Base-by-base conservation (phyloP, 2,329 filamentous ascomycete species). In the Zalaria sp. region DNA sequence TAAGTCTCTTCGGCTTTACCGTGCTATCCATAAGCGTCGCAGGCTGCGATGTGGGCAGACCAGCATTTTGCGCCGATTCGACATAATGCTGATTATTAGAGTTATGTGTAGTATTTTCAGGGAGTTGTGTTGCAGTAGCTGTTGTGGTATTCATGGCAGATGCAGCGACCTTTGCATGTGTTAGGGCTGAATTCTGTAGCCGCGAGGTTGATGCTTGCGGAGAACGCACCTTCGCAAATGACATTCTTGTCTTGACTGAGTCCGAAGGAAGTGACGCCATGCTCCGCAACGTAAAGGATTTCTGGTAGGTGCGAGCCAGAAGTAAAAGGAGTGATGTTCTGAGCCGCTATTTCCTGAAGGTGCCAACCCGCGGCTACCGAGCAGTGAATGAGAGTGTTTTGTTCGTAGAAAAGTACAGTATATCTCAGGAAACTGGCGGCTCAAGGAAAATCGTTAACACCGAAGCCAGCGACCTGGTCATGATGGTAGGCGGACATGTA, bases 221-320 rank as follows among this genome's bases (percentile, higher is more conserved):
- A 28, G 26, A 28, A 53, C 68, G 44, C 66, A 84, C 82, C 73
- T 83, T 86, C 62, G 82, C 82, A 68, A 87, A 87, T 35, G 81
- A 84, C 52, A 79, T 72, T 61, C 75, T 77, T 41, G 65, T 51
- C 37, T 43, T 49, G 27, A 50, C 42, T 11, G 42, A 47, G 9
- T 52, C 48, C 34, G 57, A 49, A 36, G 54, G 48, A 39, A 55
- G 47, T 43, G 57, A 58, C 11, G 57, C 53, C 58, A 62, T 61
- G 34, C 18, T 53, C 29, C 37, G 36, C 35, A 36, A 37, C 7
- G 25, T 26, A 27, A 11, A 9, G 25, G 10, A 38, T 27, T 35
- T 43, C 44, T 40, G 39, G 32, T 45, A 41, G 7, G 41, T 43
- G 48, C 43, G 43, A 41, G 39, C 32, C 35, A 40, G 38, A 46